phyloP scores from a whole-genome alignment of 1,284 basidiomycete genomes.

The Schizophyllum commune region DNA sequence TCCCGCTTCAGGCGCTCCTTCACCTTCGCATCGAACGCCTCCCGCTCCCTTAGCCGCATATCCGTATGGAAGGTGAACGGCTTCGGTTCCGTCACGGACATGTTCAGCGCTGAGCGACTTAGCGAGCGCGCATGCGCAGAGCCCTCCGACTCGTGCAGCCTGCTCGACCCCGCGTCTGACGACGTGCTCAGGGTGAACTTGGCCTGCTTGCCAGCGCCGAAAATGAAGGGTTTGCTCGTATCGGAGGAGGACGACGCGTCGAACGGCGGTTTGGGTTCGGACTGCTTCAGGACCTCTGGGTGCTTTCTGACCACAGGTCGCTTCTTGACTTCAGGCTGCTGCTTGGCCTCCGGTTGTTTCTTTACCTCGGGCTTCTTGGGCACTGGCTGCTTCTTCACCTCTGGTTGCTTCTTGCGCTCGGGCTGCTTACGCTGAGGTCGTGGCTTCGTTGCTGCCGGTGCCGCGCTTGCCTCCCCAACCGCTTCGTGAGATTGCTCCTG shows the following conservation, averaged over 20 bases:
- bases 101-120: constrained; percentile 17
- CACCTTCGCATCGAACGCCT: constrained; percentile 51
- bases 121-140: neutral
- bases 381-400: neutral
- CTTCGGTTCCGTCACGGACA: constrained; percentile 38
- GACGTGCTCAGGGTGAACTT: neutral
- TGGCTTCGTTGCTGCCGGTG: neutral
- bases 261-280: constrained; percentile 9
- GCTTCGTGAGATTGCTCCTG: no score
- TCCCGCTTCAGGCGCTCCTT: constrained; percentile 36
- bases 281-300: constrained; percentile 12
- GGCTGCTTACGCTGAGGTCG: neutral
- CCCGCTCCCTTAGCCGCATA: constrained; percentile 48
- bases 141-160: constrained; percentile 35
- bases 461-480: neutral
- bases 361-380: neutral
- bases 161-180: constrained; percentile 13
- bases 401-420: neutral
- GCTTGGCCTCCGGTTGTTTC: neutral
- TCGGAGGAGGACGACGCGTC: neutral
- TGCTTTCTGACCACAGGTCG: constrained; percentile 2
- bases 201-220: neutral
- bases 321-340: neutral
- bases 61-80: constrained; percentile 45
- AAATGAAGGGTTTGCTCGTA: neutral